Percentiles rank a stretch among this genome's conserved stretches.
phyloP scores from a whole-genome alignment of 495 filamentous ascomycete species.

The Hyphodiscus hymeniophilus region DNA sequence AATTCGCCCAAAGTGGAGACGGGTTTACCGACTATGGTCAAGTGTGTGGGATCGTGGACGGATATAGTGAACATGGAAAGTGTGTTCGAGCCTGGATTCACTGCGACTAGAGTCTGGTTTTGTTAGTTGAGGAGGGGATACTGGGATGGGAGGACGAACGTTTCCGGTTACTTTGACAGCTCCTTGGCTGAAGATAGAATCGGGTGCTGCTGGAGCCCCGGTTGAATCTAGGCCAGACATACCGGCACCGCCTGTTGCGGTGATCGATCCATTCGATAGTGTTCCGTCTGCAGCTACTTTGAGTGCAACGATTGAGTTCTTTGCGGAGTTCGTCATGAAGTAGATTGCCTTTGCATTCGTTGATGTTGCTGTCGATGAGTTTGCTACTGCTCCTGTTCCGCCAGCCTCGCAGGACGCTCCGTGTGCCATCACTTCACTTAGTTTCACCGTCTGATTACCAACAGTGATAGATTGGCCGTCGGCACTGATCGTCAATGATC shows the following conservation, averaged over 20 bases:
- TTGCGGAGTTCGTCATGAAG: slow-evolving; percentile 38
- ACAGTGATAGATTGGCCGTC: slow-evolving; percentile 6
- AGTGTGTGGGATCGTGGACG: slow-evolving; percentile 32
- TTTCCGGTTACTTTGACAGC: slow-evolving; percentile 38
- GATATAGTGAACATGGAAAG: slow-evolving; percentile 45
- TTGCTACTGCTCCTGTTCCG: neutral
- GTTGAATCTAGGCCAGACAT: slow-evolving; percentile 26
- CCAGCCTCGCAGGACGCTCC: neutral
- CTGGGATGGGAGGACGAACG: slow-evolving; percentile 24
- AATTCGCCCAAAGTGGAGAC: slow-evolving; percentile 43
- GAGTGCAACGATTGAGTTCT: slow-evolving; percentile 40
- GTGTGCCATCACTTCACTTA: neutral
- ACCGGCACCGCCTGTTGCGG: slow-evolving; percentile 32
- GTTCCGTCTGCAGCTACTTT: slow-evolving; percentile 36
- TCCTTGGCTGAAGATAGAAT: slow-evolving; percentile 44
- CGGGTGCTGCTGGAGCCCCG: slow-evolving; percentile 34
- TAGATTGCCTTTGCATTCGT: slow-evolving; percentile 39
- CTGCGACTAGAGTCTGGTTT: slow-evolving; percentile 39
- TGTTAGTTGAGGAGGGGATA: slow-evolving; percentile 4
- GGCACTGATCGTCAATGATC: slow-evolving; percentile 3
- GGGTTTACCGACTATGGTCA: slow-evolving; percentile 36
- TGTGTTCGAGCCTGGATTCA: slow-evolving; percentile 54
- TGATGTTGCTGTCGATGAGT: slow-evolving; percentile 1
- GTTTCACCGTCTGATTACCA: slow-evolving; percentile 2
- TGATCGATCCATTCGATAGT: slow-evolving; percentile 29